Conservation (phyloP, 331 rosid genomes). For the Phaseolus coccineus region DNA sequence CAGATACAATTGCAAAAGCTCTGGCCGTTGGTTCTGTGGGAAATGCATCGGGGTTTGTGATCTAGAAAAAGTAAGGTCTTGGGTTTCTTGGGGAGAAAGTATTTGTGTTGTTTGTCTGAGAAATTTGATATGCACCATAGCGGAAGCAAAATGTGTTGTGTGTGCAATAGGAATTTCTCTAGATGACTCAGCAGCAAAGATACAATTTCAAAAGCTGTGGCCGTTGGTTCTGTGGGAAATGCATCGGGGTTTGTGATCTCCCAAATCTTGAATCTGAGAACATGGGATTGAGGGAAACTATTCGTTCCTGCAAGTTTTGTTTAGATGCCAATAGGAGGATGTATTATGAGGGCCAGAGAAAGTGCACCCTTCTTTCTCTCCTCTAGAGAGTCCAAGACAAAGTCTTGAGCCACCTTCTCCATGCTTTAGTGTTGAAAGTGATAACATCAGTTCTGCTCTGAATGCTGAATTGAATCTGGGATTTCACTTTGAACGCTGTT, state of each 20-base stretch:
- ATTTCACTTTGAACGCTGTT: constrained; percentile 55
- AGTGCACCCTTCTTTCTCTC: constrained; percentile 87
- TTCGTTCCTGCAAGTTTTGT: constrained; percentile 72
- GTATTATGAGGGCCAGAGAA: constrained; percentile 60
- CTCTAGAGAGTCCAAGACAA: constrained; percentile 75
- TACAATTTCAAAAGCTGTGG: constrained; percentile 78
- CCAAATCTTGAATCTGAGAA: constrained; percentile 48
- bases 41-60: constrained; percentile 67
- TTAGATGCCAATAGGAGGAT: constrained; percentile 50
- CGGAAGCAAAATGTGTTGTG: constrained; percentile 67
- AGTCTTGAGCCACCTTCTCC: constrained; percentile 86
- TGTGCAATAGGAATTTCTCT: constrained; percentile 54
- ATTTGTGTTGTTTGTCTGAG: constrained; percentile 46
- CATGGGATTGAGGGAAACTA: constrained; percentile 43
- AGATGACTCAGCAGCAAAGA: constrained; percentile 43
- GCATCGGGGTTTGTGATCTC: constrained; percentile 63
- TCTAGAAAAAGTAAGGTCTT: constrained; percentile 67
- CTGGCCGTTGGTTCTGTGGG: constrained; percentile 78
- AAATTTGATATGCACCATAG: constrained; percentile 67
- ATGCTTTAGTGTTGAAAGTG: constrained; percentile 55
- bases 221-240: constrained; percentile 72
- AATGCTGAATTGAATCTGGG: constrained; percentile 57
- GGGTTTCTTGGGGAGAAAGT: constrained; percentile 66
- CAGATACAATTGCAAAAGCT: constrained; percentile 69
- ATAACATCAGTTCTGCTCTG: constrained; percentile 54